Percentiles rank a stretch among this genome's conserved stretches.
phyloP scores from a whole-genome alignment of 2,329 filamentous ascomycete genomes.

The Hirsutella thompsonii region DNA sequence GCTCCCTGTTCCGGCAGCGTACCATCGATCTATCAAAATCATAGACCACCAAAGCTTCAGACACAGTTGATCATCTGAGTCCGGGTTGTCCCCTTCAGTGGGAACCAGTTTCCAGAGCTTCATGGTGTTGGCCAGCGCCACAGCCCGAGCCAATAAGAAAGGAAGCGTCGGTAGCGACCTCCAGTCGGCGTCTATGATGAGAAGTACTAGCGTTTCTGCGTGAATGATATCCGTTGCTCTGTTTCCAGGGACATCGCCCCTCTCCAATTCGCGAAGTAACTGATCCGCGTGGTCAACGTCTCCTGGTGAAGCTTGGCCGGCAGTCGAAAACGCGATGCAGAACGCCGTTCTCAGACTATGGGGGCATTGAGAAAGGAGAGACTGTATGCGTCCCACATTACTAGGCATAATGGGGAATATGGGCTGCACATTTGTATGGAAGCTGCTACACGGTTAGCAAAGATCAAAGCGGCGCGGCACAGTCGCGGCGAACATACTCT shows the following conservation, averaged over 20 bases:
- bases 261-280: constrained; percentile 40
- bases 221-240: constrained; percentile 39
- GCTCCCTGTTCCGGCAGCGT: constrained; percentile 53
- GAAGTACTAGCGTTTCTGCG: constrained; percentile 52
- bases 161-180: constrained; percentile 31
- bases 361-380: constrained; percentile 43
- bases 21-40: constrained; percentile 60
- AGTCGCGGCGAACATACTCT: constrained; percentile 24
- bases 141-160: constrained; percentile 49
- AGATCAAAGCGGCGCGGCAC: background rate
- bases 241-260: constrained; percentile 22
- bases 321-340: constrained; percentile 46
- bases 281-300: constrained; percentile 31
- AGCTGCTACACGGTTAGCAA: constrained; percentile 25
- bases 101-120: constrained; percentile 34
- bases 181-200: constrained; percentile 51
- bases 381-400: constrained; percentile 40
- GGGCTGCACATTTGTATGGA: constrained; percentile 51
- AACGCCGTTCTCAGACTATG: constrained; percentile 49
- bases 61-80: constrained; percentile 49
- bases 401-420: constrained; percentile 53
- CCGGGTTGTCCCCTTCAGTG: constrained; percentile 36
- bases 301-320: constrained; percentile 26
- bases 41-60: constrained; percentile 61
- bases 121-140: constrained; percentile 52